Percentiles rank a stretch among this genome's conserved stretches.
Evolutionary conservation across 768 basidiomycete species (phyloP).

Genomic region (Tubosaeta brunneosetosa): DNA sequence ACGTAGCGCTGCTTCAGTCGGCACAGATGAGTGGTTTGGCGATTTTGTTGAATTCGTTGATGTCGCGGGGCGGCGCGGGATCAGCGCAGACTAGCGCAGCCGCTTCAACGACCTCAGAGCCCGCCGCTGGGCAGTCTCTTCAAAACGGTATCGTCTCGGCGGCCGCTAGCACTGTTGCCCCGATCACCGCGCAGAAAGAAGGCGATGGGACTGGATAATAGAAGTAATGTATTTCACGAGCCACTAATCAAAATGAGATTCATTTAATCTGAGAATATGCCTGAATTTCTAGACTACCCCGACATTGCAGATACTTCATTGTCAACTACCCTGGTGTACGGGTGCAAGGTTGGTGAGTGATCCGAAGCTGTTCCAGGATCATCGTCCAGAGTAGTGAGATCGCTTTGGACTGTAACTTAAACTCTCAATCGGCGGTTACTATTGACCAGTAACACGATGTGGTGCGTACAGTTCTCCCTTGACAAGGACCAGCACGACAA

Average conservation of each 20-base stretch:
- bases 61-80: conserved; percentile 40
- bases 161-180: background rate
- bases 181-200: conserved; percentile 16
- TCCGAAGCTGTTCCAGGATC: no score
- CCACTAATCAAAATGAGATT: conserved; percentile 10
- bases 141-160: conserved; percentile 15
- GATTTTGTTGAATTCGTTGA: conserved; percentile 64
- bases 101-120: conserved; percentile 5
- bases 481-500: no score
- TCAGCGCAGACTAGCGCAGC: conserved; percentile 19
- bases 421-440: no score
- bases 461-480: no score
- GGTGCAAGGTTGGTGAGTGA: no score
- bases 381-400: no score
- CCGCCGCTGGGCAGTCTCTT: conserved; percentile 10
- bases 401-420: no score
- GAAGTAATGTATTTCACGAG: conserved; percentile 10
- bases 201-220: conserved; percentile 22
- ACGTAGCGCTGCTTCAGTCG: conserved; percentile 65
- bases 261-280: background rate
- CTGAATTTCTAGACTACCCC: no score
- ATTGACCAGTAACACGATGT: no score
- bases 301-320: no score
- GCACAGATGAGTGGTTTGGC: conserved; percentile 77
- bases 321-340: no score